Evolutionary conservation across 148 eudicot genomes (phyloP).

Genomic region (Amaranthus hypochondriacus): DNA sequence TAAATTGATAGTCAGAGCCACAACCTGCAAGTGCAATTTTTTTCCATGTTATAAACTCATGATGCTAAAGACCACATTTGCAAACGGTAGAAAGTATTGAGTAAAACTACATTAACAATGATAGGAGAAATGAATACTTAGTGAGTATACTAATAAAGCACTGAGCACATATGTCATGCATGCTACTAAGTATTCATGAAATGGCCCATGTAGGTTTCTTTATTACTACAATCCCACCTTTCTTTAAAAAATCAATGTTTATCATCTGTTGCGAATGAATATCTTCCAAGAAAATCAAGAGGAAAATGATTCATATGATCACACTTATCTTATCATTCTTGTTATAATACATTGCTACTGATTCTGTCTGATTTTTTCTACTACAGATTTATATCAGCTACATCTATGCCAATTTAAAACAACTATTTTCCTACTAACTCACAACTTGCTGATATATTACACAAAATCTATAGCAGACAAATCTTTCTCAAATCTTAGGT

Average conservation of each 20-base stretch:
- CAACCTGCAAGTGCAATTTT: conserved; percentile 48
- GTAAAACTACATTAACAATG: background rate
- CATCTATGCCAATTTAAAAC: too few species aligned
- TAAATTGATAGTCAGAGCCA: conserved; percentile 85
- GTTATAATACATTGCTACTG: too few species aligned
- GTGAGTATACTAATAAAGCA: background rate
- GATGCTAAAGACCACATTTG: background rate
- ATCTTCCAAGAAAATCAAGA: background rate
- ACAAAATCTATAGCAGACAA: too few species aligned
- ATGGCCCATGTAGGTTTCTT: background rate
- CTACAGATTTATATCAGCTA: too few species aligned
- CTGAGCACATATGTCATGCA: background rate
- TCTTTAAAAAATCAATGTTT: background rate
- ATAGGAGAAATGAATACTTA: background rate
- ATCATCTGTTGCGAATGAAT: background rate
- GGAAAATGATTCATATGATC: background rate
- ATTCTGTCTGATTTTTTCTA: too few species aligned
- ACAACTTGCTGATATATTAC: too few species aligned
- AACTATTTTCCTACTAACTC: too few species aligned
- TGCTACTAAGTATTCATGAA: background rate
- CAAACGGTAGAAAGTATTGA: background rate
- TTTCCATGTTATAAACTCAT: background rate
- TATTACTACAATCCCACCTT: background rate
- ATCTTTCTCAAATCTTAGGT: too few species aligned
- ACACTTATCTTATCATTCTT: background rate